A percentile compares a stretch with the other conserved stretches of the same genome.
Evolutionary conservation across 805 yeast species (phyloP).

Genomic region (Candida koratica): DNA sequence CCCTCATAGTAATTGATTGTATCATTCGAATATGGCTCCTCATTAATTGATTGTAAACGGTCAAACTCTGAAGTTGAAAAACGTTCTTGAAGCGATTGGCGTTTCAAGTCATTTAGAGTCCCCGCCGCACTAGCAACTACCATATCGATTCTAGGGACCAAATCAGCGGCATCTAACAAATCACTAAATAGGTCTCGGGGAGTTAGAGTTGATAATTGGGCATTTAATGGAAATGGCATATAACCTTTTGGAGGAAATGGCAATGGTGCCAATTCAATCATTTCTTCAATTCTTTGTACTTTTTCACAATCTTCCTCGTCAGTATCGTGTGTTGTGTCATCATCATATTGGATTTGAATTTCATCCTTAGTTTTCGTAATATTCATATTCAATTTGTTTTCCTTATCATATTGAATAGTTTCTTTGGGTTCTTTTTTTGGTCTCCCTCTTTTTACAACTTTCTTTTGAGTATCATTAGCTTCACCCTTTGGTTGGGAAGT

Average conservation of each 20-base stretch:
- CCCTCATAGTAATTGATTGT: slow-evolving; percentile 5
- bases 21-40: neutral
- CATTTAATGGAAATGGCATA: slow-evolving; percentile 42
- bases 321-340: neutral
- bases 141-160: slow-evolving; percentile 41
- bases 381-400: neutral
- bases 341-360: neutral
- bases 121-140: slow-evolving; percentile 47
- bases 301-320: neutral
- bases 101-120: slow-evolving; percentile 33
- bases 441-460: slow-evolving; percentile 1
- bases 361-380: slow-evolving; percentile 3
- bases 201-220: slow-evolving; percentile 30
- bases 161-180: slow-evolving; percentile 33
- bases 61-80: slow-evolving; percentile 20
- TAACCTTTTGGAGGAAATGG: slow-evolving; percentile 44
- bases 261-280: slow-evolving; percentile 33
- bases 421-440: slow-evolving; percentile 3
- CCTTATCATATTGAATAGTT: neutral
- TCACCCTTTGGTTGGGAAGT: too few relatives aligned
- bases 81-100: slow-evolving; percentile 32
- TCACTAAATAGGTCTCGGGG: slow-evolving; percentile 36
- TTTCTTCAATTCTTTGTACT: neutral
- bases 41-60: neutral
- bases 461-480: neutral